Evolutionary conservation across 108 stramenopile genomes (phyloP).

Genomic region (Nitzschia sp.): DNA sequence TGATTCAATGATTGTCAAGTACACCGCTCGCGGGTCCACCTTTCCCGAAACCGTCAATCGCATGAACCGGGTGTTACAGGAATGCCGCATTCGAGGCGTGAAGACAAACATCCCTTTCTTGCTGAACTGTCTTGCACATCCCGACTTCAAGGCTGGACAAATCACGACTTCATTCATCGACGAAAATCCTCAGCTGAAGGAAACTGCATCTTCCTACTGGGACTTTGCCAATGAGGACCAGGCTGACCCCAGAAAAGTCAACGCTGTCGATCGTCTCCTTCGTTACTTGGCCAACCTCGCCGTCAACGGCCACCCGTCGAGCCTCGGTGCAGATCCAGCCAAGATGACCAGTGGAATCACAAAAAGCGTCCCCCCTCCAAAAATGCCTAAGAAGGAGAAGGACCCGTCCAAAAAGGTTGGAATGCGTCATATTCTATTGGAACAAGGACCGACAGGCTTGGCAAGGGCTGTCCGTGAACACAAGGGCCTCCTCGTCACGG

Average conservation of each 20-base stretch:
- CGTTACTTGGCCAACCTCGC: slow-evolving; percentile 84
- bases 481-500: slow-evolving; percentile 87
- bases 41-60: slow-evolving; percentile 76
- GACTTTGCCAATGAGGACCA: slow-evolving; percentile 74
- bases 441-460: slow-evolving; percentile 83
- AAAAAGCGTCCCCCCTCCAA: slow-evolving; percentile 85
- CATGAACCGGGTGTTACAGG: slow-evolving; percentile 84
- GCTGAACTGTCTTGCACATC: slow-evolving; percentile 82
- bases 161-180: slow-evolving; percentile 90
- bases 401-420: slow-evolving; percentile 6
- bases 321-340: slow-evolving; percentile 81
- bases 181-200: slow-evolving; percentile 68
- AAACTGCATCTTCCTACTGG: slow-evolving; percentile 52
- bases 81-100: slow-evolving; percentile 90
- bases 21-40: slow-evolving; percentile 74
- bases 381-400: slow-evolving; percentile 49
- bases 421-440: slow-evolving; percentile 51
- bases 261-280: slow-evolving; percentile 66
- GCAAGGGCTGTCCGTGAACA: slow-evolving; percentile 89
- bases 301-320: slow-evolving; percentile 88
- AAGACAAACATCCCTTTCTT: slow-evolving; percentile 87
- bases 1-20: slow-evolving; percentile 94
- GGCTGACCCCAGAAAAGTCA: slow-evolving; percentile 57
- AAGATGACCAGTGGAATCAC: slow-evolving; percentile 69
- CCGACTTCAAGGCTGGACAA: slow-evolving; percentile 80